A percentile compares a stretch with the other conserved stretches of the same genome.
Conservation (phyloP, 441 rosid genomes). For the Populus hybrid region DNA sequence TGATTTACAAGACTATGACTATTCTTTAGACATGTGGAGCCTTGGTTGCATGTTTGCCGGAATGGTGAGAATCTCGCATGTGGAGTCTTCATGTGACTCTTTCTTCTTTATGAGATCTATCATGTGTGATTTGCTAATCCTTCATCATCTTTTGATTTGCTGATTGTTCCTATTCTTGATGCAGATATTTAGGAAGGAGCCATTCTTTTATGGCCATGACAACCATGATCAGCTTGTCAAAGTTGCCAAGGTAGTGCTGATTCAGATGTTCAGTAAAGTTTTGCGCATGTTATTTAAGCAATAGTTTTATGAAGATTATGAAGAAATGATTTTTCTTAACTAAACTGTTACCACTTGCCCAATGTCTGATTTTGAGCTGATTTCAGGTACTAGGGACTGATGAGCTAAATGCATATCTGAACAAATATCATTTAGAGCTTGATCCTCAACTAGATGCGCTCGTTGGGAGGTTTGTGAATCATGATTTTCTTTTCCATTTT, state of each 20-base stretch:
- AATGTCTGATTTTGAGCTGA: conserved; percentile 14
- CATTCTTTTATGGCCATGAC: conserved; percentile 96
- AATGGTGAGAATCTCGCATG: conserved; percentile 57
- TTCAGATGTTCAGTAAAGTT: background rate
- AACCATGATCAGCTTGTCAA: conserved; percentile 96
- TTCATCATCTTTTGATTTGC: conserved; percentile 7
- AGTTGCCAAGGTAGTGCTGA: conserved; percentile 76
- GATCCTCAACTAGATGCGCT: conserved; percentile 91
- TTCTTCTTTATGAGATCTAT: background rate
- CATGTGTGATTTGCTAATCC: background rate
- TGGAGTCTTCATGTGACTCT: background rate
- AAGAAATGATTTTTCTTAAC: background rate
- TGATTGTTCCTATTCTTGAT: conserved; percentile 14
- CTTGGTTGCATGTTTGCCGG: conserved; percentile 99
- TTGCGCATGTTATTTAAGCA: background rate
- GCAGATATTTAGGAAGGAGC: conserved; percentile 92
- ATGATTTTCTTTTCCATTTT: background rate
- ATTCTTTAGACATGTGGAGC: conserved; percentile 98
- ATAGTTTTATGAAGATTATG: background rate
- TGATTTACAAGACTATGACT: conserved; percentile 94
- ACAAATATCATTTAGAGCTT: conserved; percentile 82
- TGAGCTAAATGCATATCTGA: conserved; percentile 79
- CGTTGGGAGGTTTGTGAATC: conserved; percentile 67
- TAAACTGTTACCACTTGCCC: background rate
- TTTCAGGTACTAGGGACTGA: conserved; percentile 91